Evolutionary conservation across 768 basidiomycete species (phyloP), one percentile per base, ranked within the genome.

Genomic region (Boletus subcaerulescens): DNA sequence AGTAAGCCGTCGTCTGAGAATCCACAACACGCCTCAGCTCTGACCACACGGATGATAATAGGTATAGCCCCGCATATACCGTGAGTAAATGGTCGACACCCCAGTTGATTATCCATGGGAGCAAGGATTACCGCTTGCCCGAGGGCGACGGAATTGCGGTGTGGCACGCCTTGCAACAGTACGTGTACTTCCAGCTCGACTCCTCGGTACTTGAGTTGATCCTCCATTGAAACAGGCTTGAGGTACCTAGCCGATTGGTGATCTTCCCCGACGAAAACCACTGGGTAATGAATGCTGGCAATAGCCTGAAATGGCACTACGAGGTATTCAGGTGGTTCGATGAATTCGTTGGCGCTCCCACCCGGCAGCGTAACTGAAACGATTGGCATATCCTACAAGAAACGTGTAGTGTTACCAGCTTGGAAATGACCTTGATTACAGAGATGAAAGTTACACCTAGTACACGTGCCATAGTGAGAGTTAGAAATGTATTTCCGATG

Each of bases 251-350:
- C 58, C 81, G 92, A 40, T 74, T 93, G 24, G 81, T 94, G 12
- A 80, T 92, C 56, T 94, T 93, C 79, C 90, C 91, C 0, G 84
- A 89, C 60, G 94, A 96, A 73, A 96, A 94, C 60, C 93, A 96
- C 66, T 93, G 93, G 94, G 92, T 92, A 24, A 62, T 91, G 57
- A 80, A 89, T 51, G 87, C 86, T 55, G 86, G 84, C 50, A 91
- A 91, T 61, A 89, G 91, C 66, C 73, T 96, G 68, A 93, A 93
- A 69, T 98, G 96, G 96, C 92, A 98, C 72, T 77, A 89, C 60
- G 96, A 99, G 69, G 88, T 98, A 13, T 87, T 99, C 74, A 79
- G 82, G 56, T 98, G 93, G 93, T 87, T 97, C 57, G 83, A 87
- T 53, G 71, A 83, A 64, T 90, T 79, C 61, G 76, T 87, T 13